Evolutionary conservation across 495 filamentous ascomycete genomes (phyloP).

Genomic region (Gamarada debralockiae): DNA sequence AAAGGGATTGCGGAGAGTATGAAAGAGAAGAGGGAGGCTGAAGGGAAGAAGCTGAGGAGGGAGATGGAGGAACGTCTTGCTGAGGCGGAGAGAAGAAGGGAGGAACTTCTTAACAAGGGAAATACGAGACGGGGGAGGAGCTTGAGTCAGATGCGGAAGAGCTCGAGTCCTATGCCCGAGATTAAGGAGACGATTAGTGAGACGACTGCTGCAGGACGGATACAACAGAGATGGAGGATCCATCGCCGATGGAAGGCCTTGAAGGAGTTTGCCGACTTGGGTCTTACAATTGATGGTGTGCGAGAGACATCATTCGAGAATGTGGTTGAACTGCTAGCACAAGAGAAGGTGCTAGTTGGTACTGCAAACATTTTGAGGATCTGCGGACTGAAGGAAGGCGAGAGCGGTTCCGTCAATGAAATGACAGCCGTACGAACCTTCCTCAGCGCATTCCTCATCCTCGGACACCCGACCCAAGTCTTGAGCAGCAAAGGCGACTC

Average conservation of each 20-base stretch:
- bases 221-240: slow-evolving; percentile 77
- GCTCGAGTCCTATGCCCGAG: slow-evolving; percentile 44
- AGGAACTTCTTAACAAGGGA: slow-evolving; percentile 53
- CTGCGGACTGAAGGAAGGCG: slow-evolving; percentile 70
- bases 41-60: slow-evolving; percentile 64
- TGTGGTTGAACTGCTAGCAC: slow-evolving; percentile 70
- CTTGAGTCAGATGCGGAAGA: slow-evolving; percentile 37
- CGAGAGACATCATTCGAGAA: slow-evolving; percentile 77
- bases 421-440: slow-evolving; percentile 85
- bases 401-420: slow-evolving; percentile 62
- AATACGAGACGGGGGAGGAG: slow-evolving; percentile 46
- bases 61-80: slow-evolving; percentile 90
- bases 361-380: slow-evolving; percentile 72
- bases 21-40: slow-evolving; percentile 84
- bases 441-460: slow-evolving; percentile 86
- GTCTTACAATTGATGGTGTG: slow-evolving; percentile 70
- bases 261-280: slow-evolving; percentile 61
- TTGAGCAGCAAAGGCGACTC: slow-evolving; percentile 77
- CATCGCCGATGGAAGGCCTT: slow-evolving; percentile 55
- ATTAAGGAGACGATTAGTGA: slow-evolving; percentile 54
- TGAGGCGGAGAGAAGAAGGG: slow-evolving; percentile 75
- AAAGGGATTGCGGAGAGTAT: slow-evolving; percentile 91
- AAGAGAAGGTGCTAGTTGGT: slow-evolving; percentile 63
- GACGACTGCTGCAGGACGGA: slow-evolving; percentile 63
- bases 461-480: slow-evolving; percentile 89